Base-by-base conservation (phyloP, 352 stramenopile genomes). In the Globisporangium middletonii region DNA sequence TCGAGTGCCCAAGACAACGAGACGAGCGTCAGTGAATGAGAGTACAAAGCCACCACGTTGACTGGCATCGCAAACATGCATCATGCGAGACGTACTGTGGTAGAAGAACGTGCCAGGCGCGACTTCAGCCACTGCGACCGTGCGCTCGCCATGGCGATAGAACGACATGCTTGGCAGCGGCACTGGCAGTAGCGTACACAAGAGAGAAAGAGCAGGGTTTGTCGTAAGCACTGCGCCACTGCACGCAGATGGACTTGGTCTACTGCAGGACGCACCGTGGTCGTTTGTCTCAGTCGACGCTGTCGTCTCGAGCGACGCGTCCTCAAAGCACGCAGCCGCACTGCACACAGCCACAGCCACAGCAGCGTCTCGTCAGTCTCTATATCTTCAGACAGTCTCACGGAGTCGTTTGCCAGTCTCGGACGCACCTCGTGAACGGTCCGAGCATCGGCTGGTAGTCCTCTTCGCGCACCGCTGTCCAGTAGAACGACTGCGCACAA, bases 61-160 rank as follows among this genome's bases (percentile, higher is more conserved):
- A 56, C 35, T 33, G 26, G 18, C 49, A 18, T 23, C 23, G 43
- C 37, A 57, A 35, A 53, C 11, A 51, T 23, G 12, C 16, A 3
- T 28, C 13, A 1, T 19, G 23, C 23, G 12, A 16, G 18, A 50
- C 57, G 18, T 60, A 88, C 77, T 83, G 54, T 68, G 68, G 49
- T 88, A 92, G 59, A 77, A 89, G 55, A 83, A 92, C 6, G 41
- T 50, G 27, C 71, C 72, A 28, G 72, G 56, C 15, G 69, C 51
- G 12, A 75, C 64, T 55, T 89, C 73, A 18, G 72, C 68, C 23
- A 89, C 64, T 0, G 72, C 69, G 49, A 91, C 49, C 23, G 89
- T 58, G 30, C 61, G 59, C 9, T 75, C 65, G 11, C 56, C 54
- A 15, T 72, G 66, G n/a, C 64, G 57, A 43, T 72, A 70, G 48